These are phyloP conservation scores for Amyloporia xantha DNA, from an alignment of 768 basidiomycete species.

Conservation along the genomic window DNA sequence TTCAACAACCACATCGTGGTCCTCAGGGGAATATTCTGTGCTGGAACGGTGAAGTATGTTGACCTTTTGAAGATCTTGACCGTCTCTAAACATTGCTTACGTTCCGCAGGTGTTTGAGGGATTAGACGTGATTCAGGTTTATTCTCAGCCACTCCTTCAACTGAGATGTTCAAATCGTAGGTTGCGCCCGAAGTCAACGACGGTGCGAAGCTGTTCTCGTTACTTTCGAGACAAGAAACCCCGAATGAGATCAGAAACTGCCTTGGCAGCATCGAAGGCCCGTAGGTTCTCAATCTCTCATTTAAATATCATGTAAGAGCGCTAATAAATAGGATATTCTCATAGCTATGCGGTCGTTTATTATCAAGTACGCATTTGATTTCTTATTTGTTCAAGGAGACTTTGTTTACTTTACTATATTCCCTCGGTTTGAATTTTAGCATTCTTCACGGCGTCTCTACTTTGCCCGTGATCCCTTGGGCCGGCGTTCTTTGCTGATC, in stretches of 20 bases:
- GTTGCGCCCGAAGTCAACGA: slow-evolving; percentile 63
- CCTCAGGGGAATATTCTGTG: slow-evolving; percentile 55
- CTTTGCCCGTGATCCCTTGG: slow-evolving; percentile 79
- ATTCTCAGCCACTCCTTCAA: not conserved
- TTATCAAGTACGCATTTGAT: slow-evolving; percentile 53
- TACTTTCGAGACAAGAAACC: slow-evolving; percentile 19
- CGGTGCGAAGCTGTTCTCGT: slow-evolving; percentile 45
- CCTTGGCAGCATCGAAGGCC: slow-evolving; percentile 68
- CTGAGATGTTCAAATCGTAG: slow-evolving; percentile 30
- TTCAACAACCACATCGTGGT: slow-evolving; percentile 62
- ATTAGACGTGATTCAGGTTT: slow-evolving; percentile 42
- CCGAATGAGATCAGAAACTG: slow-evolving; percentile 40
- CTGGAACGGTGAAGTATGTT: slow-evolving; percentile 79
- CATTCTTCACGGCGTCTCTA: slow-evolving; percentile 34
- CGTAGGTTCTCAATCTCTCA: slow-evolving; percentile 42
- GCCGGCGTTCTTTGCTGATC: slow-evolving; percentile 77
- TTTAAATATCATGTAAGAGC: too few relatives aligned
- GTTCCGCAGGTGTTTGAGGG: slow-evolving; percentile 69
- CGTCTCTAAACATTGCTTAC: too few relatives aligned
- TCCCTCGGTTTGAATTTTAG: not conserved
- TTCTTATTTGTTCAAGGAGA: not conserved
- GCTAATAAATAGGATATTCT: too few relatives aligned
- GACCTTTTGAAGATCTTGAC: not conserved
- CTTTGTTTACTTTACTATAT: not conserved
- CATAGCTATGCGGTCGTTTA: slow-evolving; percentile 74